Conservation (phyloP, 345 rosid genomes). For the Rubroshorea leprosula region DNA sequence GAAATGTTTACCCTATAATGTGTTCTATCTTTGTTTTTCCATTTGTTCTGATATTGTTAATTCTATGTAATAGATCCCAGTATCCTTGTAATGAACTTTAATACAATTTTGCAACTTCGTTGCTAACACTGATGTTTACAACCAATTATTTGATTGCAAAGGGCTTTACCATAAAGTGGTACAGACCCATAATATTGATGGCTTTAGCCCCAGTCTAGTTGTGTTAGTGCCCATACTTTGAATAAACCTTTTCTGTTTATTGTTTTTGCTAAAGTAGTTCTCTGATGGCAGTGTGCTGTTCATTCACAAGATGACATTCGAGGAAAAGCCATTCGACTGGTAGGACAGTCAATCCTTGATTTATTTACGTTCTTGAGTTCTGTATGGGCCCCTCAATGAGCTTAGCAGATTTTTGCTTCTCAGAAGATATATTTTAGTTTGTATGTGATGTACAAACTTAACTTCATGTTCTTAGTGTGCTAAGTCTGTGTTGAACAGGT, state of each 20-base stretch:
- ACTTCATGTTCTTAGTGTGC: constrained; percentile 2
- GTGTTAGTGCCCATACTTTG: background rate
- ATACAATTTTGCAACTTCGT: background rate
- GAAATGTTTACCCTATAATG: background rate
- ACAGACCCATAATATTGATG: constrained; percentile 4
- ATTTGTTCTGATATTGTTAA: background rate
- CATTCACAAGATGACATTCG: constrained; percentile 91
- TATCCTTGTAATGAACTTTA: background rate
- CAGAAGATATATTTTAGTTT: background rate
- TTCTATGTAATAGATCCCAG: background rate
- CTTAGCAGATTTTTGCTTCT: background rate
- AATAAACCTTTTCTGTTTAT: background rate
- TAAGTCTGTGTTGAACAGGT: constrained; percentile 50
- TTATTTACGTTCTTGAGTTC: constrained; percentile 5
- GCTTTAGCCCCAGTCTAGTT: background rate
- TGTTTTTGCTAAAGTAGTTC: constrained; percentile 26
- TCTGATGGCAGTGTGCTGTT: constrained; percentile 71
- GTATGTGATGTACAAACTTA: background rate
- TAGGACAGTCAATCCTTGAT: constrained; percentile 27
- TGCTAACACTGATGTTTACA: background rate
- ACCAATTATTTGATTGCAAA: background rate
- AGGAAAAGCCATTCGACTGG: constrained; percentile 92
- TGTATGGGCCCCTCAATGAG: background rate
- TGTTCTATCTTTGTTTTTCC: background rate
- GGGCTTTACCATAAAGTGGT: background rate